Evolutionary conservation across 108 stramenopile genomes (phyloP), one percentile per base, ranked within the genome.

Genomic region (Pseudonitzschia delicatissima): DNA sequence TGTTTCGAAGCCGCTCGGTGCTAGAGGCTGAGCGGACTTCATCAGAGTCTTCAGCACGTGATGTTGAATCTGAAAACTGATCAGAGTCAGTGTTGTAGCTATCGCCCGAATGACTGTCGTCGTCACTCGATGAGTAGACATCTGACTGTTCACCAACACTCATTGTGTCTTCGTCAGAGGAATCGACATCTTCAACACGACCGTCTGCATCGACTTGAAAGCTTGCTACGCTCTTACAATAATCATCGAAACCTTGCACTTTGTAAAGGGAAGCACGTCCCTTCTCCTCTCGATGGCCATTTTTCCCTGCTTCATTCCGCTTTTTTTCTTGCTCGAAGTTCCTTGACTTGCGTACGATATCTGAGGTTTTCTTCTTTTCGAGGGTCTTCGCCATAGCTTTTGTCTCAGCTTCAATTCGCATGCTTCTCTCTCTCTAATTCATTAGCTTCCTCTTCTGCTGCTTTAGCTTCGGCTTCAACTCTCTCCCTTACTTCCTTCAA

Each of bases 171-270:
- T 33, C 12, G 15, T 9, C 28, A 33, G 31, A 3, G 2, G 53
- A 31, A 7, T 55, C 29, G 29, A 17, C 15, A 31, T 55, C 52
- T 7, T 53, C 53, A 11, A n/a, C 29, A 33, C 17, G 8, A n/a
- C 31, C 12, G 9, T 2, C 26, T 5, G 29, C 26, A 53, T 31
- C 26, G 7, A 11, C 51, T 23, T 23, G 25, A 23, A 5, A 27
- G 51, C 13, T 53, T 28, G 53, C 28, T 33, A 55, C 7, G 15
- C 31, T 8, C 53, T 40, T 61, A 18, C 60, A 61, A 61, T 61
- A 61, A 6, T 61, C 60, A 40, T 37, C 60, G 13, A 61, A 61
- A 6, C 60, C 60, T 61, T 61, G 60, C 33, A 61, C 27, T 42
- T 61, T 29, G 20, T 61, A 61, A 21, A 61, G 39, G 36, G 60